Conservation (phyloP, 2,329 filamentous ascomycete genomes). For the Aspergillus neotritici region DNA sequence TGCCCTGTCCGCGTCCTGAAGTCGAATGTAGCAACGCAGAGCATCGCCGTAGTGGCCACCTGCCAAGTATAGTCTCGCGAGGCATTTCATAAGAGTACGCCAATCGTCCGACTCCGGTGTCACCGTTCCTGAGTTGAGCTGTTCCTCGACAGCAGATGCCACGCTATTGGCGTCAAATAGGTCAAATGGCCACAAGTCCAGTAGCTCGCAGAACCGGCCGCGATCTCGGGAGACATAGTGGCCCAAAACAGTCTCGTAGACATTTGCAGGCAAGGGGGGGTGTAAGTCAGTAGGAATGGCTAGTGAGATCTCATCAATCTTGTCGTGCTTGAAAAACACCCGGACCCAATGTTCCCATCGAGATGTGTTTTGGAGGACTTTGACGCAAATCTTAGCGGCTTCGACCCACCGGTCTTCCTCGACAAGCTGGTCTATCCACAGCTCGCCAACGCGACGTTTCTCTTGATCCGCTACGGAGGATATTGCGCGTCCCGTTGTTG, state of each 20-base stretch:
- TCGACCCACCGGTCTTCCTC: conserved; percentile 66
- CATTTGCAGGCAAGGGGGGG: conserved; percentile 70
- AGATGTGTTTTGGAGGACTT: conserved; percentile 70
- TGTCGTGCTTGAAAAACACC: conserved; percentile 78
- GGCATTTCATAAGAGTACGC: conserved; percentile 78
- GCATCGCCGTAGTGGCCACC: conserved; percentile 78
- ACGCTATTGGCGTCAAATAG: conserved; percentile 75
- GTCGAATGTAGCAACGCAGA: conserved; percentile 76
- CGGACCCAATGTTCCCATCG: conserved; percentile 96
- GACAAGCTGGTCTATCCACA: conserved; percentile 86
- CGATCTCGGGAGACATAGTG: conserved; percentile 82
- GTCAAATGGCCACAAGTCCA: conserved; percentile 78
- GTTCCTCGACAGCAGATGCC: conserved; percentile 72
- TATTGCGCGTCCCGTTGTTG: conserved; percentile 53
- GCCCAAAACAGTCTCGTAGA: conserved; percentile 84
- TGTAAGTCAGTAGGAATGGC: conserved; percentile 74
- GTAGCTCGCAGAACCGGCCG: conserved; percentile 66
- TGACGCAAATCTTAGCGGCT: conserved; percentile 75
- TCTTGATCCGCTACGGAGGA: conserved; percentile 73
- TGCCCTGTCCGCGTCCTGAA: conserved; percentile 86
- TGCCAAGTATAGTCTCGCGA: conserved; percentile 79
- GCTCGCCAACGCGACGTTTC: conserved; percentile 82
- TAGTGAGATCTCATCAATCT: conserved; percentile 82
- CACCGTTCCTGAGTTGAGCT: conserved; percentile 69
- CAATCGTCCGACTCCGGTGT: conserved; percentile 77